Conservation (phyloP, 768 basidiomycete species). For the Pleurotus citrinopileatus region DNA sequence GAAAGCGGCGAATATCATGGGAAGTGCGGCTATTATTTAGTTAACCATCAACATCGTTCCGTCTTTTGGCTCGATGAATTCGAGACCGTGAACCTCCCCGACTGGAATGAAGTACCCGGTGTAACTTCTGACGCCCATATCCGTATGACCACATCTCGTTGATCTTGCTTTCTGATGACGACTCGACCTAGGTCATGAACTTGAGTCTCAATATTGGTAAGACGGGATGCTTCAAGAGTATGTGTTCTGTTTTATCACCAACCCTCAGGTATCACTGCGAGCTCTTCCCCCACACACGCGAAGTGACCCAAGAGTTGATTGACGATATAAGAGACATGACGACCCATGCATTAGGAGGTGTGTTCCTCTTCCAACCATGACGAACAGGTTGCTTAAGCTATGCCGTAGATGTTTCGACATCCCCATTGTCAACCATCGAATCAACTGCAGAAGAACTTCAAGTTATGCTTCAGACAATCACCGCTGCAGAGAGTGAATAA, state of each 20-base stretch:
- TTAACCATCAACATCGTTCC: constrained; percentile 27
- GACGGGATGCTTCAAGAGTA: neutral
- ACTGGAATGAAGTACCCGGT: constrained; percentile 3
- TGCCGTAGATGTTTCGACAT: neutral
- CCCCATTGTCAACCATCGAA: constrained; percentile 3
- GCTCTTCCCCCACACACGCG: constrained; percentile 25
- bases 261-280: constrained; percentile 31
- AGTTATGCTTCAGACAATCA: constrained; percentile 1
- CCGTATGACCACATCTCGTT: constrained; percentile 20
- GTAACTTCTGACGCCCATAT: constrained; percentile 19
- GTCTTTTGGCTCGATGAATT: constrained; percentile 44
- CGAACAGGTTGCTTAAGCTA: neutral
- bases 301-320: constrained; percentile 17
- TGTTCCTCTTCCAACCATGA: neutral
- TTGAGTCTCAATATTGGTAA: constrained; percentile 38
- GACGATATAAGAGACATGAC: constrained; percentile 23
- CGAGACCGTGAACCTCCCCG: constrained; percentile 15
- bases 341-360: constrained; percentile 12
- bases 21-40: constrained; percentile 46
- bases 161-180: neutral
- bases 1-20: constrained; percentile 14
- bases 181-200: constrained; percentile 25
- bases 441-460: constrained; percentile 3
- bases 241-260: neutral
- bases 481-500: neutral